Percentiles rank a stretch among this genome's conserved stretches.
Evolutionary conservation across 176 grass and related monocot genomes (phyloP).

Genomic region (Paspalum notatum): DNA sequence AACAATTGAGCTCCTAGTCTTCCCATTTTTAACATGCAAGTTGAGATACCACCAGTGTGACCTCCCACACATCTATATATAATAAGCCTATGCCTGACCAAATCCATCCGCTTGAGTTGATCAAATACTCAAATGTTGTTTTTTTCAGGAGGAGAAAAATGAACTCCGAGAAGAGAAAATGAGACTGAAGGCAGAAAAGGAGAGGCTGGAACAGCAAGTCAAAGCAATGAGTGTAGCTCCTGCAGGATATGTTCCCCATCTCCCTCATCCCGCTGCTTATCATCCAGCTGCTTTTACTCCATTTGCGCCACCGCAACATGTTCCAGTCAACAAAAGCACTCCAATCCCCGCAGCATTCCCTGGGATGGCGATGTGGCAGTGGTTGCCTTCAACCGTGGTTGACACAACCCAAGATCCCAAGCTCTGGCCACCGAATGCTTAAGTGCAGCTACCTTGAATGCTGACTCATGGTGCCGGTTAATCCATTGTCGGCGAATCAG

Average conservation of each 20-base stretch:
- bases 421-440: constrained; percentile 93
- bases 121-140: constrained; percentile 9
- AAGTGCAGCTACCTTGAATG: background rate
- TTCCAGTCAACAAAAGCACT: constrained; percentile 51
- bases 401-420: constrained; percentile 87
- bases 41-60: background rate
- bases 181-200: constrained; percentile 75
- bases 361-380: constrained; percentile 83
- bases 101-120: background rate
- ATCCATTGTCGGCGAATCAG: constrained; percentile 35
- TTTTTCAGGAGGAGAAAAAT: constrained; percentile 74
- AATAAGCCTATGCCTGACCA: background rate
- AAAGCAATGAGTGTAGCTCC: constrained; percentile 63
- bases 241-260: constrained; percentile 63
- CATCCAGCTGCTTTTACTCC: constrained; percentile 43
- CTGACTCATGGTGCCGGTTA: background rate
- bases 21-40: background rate
- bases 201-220: constrained; percentile 70
- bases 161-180: constrained; percentile 80
- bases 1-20: constrained; percentile 7
- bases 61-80: background rate
- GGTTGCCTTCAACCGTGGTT: constrained; percentile 63
- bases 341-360: constrained; percentile 47
- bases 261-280: constrained; percentile 62
- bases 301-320: constrained; percentile 48